Conservation (phyloP, 768 basidiomycete genomes). For the Pleurotus eryngii region DNA sequence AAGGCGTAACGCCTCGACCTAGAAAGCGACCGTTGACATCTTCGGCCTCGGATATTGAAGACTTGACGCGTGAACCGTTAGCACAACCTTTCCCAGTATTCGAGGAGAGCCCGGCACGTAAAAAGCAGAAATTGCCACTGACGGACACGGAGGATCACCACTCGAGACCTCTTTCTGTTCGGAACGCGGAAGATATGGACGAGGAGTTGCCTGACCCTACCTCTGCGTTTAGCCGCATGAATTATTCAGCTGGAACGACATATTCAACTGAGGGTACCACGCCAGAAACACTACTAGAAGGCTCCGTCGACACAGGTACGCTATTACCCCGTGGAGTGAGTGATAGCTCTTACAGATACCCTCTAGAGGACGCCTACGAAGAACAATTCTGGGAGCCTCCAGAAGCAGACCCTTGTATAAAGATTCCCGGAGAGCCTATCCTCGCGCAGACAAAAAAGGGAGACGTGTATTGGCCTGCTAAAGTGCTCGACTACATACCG, state of each 20-base stretch:
- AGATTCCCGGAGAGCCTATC: slow-evolving; percentile 67
- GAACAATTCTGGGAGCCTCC: slow-evolving; percentile 34
- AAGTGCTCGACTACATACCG: slow-evolving; percentile 48
- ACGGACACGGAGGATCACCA: slow-evolving; percentile 37
- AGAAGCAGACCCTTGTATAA: slow-evolving; percentile 42
- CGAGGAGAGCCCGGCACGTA: slow-evolving; percentile 14
- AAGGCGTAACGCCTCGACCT: background rate
- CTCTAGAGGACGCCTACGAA: slow-evolving; percentile 6
- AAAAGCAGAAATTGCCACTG: slow-evolving; percentile 38
- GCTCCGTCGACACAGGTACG: no score
- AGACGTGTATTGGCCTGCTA: slow-evolving; percentile 65
- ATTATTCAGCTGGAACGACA: background rate
- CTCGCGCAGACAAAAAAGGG: slow-evolving; percentile 41
- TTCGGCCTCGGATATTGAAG: background rate
- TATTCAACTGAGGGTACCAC: no score
- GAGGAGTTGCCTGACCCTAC: slow-evolving; percentile 47
- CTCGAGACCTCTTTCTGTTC: slow-evolving; percentile 46
- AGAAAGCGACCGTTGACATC: background rate
- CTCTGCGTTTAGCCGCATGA: slow-evolving; percentile 17
- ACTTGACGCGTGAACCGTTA: background rate
- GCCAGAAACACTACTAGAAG: no score
- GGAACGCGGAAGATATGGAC: slow-evolving; percentile 36
- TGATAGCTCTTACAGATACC: slow-evolving; percentile 12
- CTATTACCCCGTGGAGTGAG: no score
- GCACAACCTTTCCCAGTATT: background rate